Percentiles rank a stretch among this genome's conserved stretches.
These are phyloP conservation scores for Podaxis rugospora DNA, from an alignment of 768 basidiomycete genomes.

Conservation along the genomic window DNA sequence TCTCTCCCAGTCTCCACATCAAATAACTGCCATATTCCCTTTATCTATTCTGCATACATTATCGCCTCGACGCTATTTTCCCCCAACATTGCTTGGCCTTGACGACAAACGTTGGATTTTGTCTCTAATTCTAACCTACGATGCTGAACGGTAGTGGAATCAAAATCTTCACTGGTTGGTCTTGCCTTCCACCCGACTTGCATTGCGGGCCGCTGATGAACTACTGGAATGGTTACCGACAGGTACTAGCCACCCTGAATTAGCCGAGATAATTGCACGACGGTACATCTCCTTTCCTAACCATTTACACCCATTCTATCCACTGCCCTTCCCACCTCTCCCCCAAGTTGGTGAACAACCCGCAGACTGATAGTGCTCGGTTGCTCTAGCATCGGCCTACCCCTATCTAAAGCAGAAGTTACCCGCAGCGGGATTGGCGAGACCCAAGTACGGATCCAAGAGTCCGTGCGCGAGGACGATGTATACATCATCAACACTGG, in stretches of 20 bases:
- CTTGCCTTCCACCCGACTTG: conserved; percentile 4
- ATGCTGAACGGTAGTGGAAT: conserved; percentile 57
- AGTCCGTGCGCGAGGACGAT: conserved; percentile 96
- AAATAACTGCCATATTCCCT: not conserved
- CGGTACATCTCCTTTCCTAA: conserved; percentile 51
- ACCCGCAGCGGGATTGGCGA: conserved; percentile 89
- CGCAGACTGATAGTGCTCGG: conserved; percentile 14
- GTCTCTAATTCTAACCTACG: conserved; percentile 11
- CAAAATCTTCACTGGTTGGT: conserved; percentile 52
- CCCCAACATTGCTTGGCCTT: not conserved
- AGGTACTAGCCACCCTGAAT: conserved; percentile 95
- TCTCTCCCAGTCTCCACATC: not conserved
- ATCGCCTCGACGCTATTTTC: not conserved
- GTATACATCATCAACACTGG: conserved; percentile 98
- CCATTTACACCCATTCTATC: conserved; percentile 14
- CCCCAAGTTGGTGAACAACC: not conserved
- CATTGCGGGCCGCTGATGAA: not conserved
- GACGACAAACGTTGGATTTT: not conserved
- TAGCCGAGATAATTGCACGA: conserved; percentile 90
- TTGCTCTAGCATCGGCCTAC: conserved; percentile 73
- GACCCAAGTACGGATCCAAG: conserved; percentile 85
- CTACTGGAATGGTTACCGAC: conserved; percentile 10
- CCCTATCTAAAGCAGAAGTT: conserved; percentile 83
- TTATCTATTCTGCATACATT: conserved; percentile 9
- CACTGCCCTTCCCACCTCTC: conserved; percentile 12